Percentiles rank a stretch among this genome's conserved stretches.
These are phyloP conservation scores for Microascus cirrosus DNA, from an alignment of 2,329 filamentous ascomycete genomes.

Conservation along the genomic window DNA sequence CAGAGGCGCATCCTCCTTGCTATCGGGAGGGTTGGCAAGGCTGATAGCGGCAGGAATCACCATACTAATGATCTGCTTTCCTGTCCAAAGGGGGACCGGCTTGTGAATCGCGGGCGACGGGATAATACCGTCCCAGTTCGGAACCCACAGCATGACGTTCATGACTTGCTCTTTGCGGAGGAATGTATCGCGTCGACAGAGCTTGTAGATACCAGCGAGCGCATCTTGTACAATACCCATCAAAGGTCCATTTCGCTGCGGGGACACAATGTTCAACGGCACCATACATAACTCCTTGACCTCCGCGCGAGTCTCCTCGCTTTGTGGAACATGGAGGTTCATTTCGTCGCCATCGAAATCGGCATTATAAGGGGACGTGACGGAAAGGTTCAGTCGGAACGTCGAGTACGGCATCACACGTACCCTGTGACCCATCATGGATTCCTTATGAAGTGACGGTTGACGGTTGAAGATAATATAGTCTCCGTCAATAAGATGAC, in stretches of 20 bases:
- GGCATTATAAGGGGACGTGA: constrained; percentile 97
- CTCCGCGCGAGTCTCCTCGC: constrained; percentile 91
- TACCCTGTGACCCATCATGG: constrained; percentile 99
- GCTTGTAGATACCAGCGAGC: constrained; percentile 91
- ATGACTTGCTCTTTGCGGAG: constrained; percentile 84
- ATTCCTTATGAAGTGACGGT: constrained; percentile 97
- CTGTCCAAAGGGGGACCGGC: constrained; percentile 87
- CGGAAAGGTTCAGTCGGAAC: constrained; percentile 92
- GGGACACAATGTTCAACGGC: constrained; percentile 96
- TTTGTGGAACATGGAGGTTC: constrained; percentile 98
- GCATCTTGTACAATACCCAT: constrained; percentile 99
- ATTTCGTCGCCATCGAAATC: constrained; percentile 99
- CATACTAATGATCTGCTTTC: constrained; percentile 95
- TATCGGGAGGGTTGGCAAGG: constrained; percentile 54
- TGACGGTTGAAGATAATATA: constrained; percentile 99
- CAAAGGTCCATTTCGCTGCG: constrained; percentile 88
- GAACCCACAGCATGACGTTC: constrained; percentile 96
- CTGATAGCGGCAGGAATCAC: constrained; percentile 82
- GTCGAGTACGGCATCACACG: constrained; percentile 98
- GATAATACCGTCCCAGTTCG: constrained; percentile 92
- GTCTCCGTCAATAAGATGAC: constrained; percentile 90
- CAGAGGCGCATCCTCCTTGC: constrained; percentile 47
- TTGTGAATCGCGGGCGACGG: constrained; percentile 90
- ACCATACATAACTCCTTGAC: constrained; percentile 92
- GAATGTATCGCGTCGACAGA: constrained; percentile 87